Conservation (phyloP, 768 basidiomycete genomes). For the Terana coerulea region DNA sequence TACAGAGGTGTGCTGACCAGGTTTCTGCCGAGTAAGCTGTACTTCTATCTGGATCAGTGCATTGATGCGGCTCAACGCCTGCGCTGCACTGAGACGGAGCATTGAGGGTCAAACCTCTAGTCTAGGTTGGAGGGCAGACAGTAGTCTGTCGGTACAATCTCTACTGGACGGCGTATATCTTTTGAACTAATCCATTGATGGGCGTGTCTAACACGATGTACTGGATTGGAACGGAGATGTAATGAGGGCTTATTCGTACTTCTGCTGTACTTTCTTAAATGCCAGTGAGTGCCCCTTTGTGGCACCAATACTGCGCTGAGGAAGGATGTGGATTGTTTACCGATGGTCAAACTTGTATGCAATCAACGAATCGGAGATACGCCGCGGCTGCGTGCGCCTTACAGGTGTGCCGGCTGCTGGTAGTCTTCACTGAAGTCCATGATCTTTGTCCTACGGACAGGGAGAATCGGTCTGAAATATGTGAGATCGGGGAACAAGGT, state of each 20-base stretch:
- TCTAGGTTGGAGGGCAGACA: not conserved
- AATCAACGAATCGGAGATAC: conserved; percentile 33
- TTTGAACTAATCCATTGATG: conserved; percentile 20
- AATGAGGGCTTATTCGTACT: conserved; percentile 3
- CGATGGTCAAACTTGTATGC: conserved; percentile 31
- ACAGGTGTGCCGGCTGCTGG: conserved; percentile 20
- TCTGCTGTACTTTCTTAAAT: conserved; percentile 8
- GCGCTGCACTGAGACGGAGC: too few species aligned
- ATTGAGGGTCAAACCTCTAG: not conserved
- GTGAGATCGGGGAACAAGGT: conserved; percentile 46
- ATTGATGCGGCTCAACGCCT: not conserved
- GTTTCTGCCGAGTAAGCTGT: not conserved
- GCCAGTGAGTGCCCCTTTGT: conserved; percentile 18
- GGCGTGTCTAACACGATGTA: conserved; percentile 19
- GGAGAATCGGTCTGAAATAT: conserved; percentile 35
- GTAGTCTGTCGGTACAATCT: not conserved
- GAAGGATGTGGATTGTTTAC: conserved; percentile 35
- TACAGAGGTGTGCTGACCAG: not conserved
- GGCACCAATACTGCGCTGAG: conserved; percentile 16
- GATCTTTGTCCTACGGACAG: conserved; percentile 28
- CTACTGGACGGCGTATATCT: conserved; percentile 1
- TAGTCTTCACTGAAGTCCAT: conserved; percentile 32
- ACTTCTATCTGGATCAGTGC: not conserved
- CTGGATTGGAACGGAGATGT: conserved; percentile 18
- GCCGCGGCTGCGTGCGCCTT: conserved; percentile 23